phyloP scores from a whole-genome alignment of 305 asterid species.

The Stenogyne calaminthoides region DNA sequence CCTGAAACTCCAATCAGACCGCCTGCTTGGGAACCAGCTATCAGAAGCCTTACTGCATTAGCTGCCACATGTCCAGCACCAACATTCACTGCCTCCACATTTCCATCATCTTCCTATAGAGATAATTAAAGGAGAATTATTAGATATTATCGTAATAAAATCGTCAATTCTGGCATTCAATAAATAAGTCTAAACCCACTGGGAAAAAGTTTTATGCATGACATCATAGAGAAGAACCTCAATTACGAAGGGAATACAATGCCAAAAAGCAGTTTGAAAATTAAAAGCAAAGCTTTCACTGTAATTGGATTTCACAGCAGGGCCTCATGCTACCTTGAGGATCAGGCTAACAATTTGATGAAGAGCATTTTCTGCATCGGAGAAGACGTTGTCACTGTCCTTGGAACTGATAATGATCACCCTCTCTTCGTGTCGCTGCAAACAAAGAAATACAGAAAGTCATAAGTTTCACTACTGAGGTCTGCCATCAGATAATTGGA shows the following conservation, averaged over 20 bases:
- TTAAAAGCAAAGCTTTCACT: neutral
- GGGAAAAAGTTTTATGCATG: conserved; percentile 1
- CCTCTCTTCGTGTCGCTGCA: conserved; percentile 92
- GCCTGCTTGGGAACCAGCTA: conserved; percentile 94
- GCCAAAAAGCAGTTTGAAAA: conserved; percentile 3
- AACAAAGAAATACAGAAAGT: conserved; percentile 20
- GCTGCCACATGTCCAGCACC: conserved; percentile 83
- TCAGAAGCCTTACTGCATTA: conserved; percentile 78
- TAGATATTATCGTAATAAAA: neutral
- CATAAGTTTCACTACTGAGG: neutral
- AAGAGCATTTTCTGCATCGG: conserved; percentile 94
- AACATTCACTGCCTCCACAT: conserved; percentile 54
- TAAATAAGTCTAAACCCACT: conserved; percentile 5
- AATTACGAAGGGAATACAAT: neutral
- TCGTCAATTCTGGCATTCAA: neutral
- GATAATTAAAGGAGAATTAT: conserved; percentile 8
- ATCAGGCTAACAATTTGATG: conserved; percentile 81
- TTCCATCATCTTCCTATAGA: conserved; percentile 68
- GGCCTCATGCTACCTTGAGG: conserved; percentile 58
- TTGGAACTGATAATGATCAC: conserved; percentile 91
- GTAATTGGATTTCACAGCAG: neutral
- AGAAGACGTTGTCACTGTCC: conserved; percentile 59
- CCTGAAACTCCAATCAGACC: conserved; percentile 91
- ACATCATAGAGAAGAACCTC: neutral
- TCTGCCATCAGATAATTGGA: neutral